Evolutionary conservation across 768 basidiomycete species (phyloP).

Genomic region (Boletus rubropictus): DNA sequence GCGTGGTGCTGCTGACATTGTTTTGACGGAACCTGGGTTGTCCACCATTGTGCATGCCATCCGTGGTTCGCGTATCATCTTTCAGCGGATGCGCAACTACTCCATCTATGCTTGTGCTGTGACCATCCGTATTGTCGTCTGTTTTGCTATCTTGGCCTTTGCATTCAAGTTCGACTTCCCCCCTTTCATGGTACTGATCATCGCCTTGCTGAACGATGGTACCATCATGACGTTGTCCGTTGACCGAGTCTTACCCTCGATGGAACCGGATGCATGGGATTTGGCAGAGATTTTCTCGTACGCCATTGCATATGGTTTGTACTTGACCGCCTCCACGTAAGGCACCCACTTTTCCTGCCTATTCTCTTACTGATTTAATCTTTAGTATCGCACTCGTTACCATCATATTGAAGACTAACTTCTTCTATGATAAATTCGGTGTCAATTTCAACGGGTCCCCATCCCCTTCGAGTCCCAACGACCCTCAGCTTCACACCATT

Average conservation of each 20-base stretch:
- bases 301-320: constrained; percentile 92
- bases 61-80: constrained; percentile 96
- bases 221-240: constrained; percentile 98
- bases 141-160: constrained; percentile 93
- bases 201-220: constrained; percentile 94
- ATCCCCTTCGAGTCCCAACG: constrained; percentile 40
- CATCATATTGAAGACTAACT: constrained; percentile 79
- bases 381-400: constrained; percentile 68
- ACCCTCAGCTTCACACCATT: constrained; percentile 78
- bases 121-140: constrained; percentile 98
- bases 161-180: constrained; percentile 98
- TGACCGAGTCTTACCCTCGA: constrained; percentile 91
- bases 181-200: constrained; percentile 98
- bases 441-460: constrained; percentile 45
- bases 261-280: constrained; percentile 93
- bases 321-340: constrained; percentile 87
- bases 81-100: constrained; percentile 99
- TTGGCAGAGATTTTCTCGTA: constrained; percentile 93
- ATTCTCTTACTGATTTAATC: constrained; percentile 7
- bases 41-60: constrained; percentile 99
- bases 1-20: constrained; percentile 97
- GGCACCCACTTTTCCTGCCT: constrained; percentile 24
- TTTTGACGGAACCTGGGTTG: constrained; percentile 95
- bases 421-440: constrained; percentile 86
- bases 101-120: constrained; percentile 95